phyloP scores from a whole-genome alignment of 2,329 filamentous ascomycete species.

The Pleurostoma richardsiae region DNA sequence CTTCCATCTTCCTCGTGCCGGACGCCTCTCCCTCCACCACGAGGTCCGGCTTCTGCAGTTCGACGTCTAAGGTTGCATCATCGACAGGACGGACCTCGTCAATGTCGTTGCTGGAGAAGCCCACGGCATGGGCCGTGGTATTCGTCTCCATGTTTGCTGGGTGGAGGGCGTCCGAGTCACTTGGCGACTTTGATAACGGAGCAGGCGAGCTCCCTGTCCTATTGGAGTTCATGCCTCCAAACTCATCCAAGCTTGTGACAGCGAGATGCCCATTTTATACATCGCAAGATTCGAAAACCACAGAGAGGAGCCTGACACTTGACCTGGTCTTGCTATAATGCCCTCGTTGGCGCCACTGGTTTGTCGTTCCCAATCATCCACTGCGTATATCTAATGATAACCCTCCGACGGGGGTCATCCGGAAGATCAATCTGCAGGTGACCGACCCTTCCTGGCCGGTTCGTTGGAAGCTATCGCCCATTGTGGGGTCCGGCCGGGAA shows the following conservation, averaged over 20 bases:
- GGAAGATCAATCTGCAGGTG: no score
- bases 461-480: no score
- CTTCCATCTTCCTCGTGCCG: not conserved
- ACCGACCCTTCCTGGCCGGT: no score
- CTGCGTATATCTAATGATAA: not conserved
- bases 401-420: not conserved
- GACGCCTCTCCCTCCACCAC: not conserved
- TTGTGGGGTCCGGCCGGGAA: no score
- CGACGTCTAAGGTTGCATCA: not conserved
- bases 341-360: not conserved
- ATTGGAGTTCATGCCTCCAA: not conserved
- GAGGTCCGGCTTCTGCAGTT: not conserved
- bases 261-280: not conserved
- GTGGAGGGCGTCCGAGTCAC: no score
- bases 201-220: not conserved
- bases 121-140: not conserved
- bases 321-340: not conserved
- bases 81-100: not conserved
- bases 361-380: not conserved
- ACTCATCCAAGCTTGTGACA: not conserved
- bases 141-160: not conserved
- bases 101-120: not conserved
- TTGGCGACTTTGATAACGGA: not conserved
- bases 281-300: not conserved
- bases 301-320: not conserved